Base-by-base conservation (phyloP, 805 yeast species). In the Ogataea corticis region DNA sequence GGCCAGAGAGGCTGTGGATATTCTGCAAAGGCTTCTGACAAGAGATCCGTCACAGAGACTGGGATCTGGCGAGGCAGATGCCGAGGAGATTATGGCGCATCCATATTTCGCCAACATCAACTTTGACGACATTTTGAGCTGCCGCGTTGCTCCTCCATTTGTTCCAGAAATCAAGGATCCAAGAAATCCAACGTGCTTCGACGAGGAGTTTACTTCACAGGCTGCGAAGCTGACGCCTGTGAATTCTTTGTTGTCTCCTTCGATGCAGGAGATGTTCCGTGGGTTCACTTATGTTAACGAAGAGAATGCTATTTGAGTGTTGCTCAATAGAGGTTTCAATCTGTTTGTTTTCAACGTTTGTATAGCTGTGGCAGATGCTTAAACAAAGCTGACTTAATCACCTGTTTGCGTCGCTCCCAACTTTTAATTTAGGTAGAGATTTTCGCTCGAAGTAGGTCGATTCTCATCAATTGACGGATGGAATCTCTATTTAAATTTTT, bases 1-100 rank as follows among this genome's bases (percentile, higher is more conserved):
- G 97, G 94, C 97, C 2, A 83, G 96, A 49, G 97, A 91, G 63
- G 89, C 97, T 2, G 99, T 94, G 31, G 90, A 95, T 52, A 84
- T 94, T 38, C 76, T 94, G 66, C 97, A 92, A 67, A 90, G 92
- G 35, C 75, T 94, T 54, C 73, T 94, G 54, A 88, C 96, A 1
- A 86, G 95, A 62, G 97, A 92, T 63, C 97, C 97, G 13, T 68
- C 69, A 15, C 72, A 76, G 52, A 84, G 99, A 63, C 71, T 94
- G 33, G 99, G 99, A 30, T 77, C 90, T 15, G 86, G 97, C 7
- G 85, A 85, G 42, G 75, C 83, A 49, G 99, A 94, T 68, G 98
- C 98, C 2, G 71, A 75, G 50, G 99, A 94, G 48, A 87, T 94
- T 51, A 94, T 88, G 97, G 90, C 82, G 48, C 99, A 94, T 66